A percentile compares a stretch with the other conserved stretches of the same genome.
Evolutionary conservation across 257 asterid genomes (phyloP).

Genomic region (Ilex asprella): DNA sequence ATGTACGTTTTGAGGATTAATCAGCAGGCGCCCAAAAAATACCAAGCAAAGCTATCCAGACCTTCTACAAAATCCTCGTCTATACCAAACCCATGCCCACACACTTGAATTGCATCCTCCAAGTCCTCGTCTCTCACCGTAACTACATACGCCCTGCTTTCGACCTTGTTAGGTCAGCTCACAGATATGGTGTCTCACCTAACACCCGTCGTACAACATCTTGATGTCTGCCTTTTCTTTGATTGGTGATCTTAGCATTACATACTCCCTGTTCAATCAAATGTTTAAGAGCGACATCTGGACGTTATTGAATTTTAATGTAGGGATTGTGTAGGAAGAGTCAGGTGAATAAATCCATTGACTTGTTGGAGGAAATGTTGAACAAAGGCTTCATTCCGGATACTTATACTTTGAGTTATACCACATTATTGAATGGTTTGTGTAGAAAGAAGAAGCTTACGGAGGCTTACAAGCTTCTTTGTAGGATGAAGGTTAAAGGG

Average conservation of each 20-base stretch:
- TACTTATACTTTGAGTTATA: constrained; percentile 56
- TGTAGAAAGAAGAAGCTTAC: constrained; percentile 83
- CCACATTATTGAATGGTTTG: constrained; percentile 72
- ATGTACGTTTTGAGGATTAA: too few relatives aligned
- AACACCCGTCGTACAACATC: constrained; percentile 73
- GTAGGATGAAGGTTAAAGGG: constrained; percentile 86
- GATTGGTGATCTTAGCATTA: constrained; percentile 62
- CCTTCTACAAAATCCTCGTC: constrained; percentile 64
- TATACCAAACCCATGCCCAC: constrained; percentile 56
- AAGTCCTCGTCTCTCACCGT: constrained; percentile 47
- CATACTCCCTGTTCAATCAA: constrained; percentile 60
- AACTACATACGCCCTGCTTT: constrained; percentile 63
- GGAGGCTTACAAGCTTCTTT: constrained; percentile 92
- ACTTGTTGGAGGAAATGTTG: constrained; percentile 84
- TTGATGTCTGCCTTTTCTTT: constrained; percentile 76
- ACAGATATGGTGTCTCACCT: constrained; percentile 50
- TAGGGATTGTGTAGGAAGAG: constrained; percentile 91
- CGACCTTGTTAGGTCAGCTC: constrained; percentile 72
- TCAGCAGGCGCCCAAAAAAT: constrained; percentile 32
- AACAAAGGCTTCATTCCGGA: constrained; percentile 92
- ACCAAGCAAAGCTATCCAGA: constrained; percentile 67
- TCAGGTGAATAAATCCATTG: constrained; percentile 83
- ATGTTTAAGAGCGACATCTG: constrained; percentile 83
- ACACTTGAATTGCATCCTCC: constrained; percentile 72
- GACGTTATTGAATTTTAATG: constrained; percentile 72